Base-by-base conservation (phyloP, 2,329 filamentous ascomycete genomes). In the Teratosphaeria epicoccoides region DNA sequence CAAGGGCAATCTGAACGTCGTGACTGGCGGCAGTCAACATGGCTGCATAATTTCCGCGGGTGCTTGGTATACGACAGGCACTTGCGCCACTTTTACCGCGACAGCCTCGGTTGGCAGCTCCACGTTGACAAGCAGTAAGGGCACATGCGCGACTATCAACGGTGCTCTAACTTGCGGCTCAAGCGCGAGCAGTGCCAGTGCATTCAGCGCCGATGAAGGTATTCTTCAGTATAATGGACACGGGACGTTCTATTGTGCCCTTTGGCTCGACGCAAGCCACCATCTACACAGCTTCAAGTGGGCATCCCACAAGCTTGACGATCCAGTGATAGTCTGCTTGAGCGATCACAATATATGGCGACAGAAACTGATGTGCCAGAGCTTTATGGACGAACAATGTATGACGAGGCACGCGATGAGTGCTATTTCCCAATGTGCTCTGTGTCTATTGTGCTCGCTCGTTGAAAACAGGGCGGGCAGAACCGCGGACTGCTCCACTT, bases 21-120 rank as follows among this genome's bases (percentile, higher is more conserved):
- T 73, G 24, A 70, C 73, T 3, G 65, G 69, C 17, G 75, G 77
- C 3, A 63, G 62, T n/a, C 63, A 70, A 46, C 74, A 72, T 6
- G 84, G 84, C n/a, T 87, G 83, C 59, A 74, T 87, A 52, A 87
- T 87, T 62, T 76, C 76, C 51, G 73, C 69, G 9, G 84, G 84
- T 0, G 79, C 76, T 0, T 88, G 84, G 84, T 87, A 84, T 62
- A 75, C 76, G 0, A 76, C 73, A 1, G 83, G 83, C 2, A 84
- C 82, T 0, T 87, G 83, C 61, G 84, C 84, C 0, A 84, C 78
- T 0, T 84, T 80, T 64, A 80, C 75, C 0, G 80, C 81, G 4
- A 17, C 44, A 14, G 44, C 44, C 17, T 46, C 44, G 3, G 44
- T 14, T 17, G 12, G 12, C 20, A 14, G 12, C 43, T 81, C 81